Base-by-base conservation (phyloP, 2,329 filamentous ascomycete genomes). In the Colletotrichum viniferum region DNA sequence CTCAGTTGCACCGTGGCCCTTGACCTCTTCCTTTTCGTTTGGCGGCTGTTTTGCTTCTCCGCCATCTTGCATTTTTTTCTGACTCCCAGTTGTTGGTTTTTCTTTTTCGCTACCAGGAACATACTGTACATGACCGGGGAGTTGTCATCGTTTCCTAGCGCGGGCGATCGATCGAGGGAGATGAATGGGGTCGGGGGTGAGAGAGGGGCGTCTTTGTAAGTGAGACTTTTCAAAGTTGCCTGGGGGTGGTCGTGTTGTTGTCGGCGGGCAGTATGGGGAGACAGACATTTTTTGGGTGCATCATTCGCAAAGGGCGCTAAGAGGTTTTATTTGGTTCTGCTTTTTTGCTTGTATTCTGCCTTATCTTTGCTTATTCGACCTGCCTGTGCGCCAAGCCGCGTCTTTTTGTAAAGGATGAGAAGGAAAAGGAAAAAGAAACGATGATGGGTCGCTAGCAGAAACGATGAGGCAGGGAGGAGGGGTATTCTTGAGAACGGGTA, bases 101-200 rank as follows among this genome's bases (percentile, higher is more conserved):
- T 71, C 8, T 18, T 38, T 43, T 43, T 43, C 16, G 13, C 38
- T 48, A 24, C 64, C 32, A 73, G 26, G 32, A 16, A n/a, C 13
- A 61, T 48, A 24, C 5, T 65, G 52, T 43, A 71, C 68, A 43
- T 73, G 16, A 32, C 55, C 62, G 28, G 68, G 48, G 69, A 65
- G 43, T 68, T 75, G 69, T 48, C 69, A 75, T 68, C 56, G 38
- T 48, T 32, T 52, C 58, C 18, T 73, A 68, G 69, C 43, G 69
- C 30, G 21, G 43, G 63, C 58, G 73, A 75, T 75, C 73, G 73
- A 73, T 75, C 69, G 73, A 75, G 58, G 69, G 73, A 63, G 69
- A 26, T 26, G 61, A 28, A 62, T n/a, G 18, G 58, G 30, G 10
- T 30, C n/a, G 58, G 26, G 55, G 24, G 28, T 18, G 18, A 28